Base-by-base conservation (phyloP, 1,284 basidiomycete genomes). In the Anthracocystis setariae region DNA sequence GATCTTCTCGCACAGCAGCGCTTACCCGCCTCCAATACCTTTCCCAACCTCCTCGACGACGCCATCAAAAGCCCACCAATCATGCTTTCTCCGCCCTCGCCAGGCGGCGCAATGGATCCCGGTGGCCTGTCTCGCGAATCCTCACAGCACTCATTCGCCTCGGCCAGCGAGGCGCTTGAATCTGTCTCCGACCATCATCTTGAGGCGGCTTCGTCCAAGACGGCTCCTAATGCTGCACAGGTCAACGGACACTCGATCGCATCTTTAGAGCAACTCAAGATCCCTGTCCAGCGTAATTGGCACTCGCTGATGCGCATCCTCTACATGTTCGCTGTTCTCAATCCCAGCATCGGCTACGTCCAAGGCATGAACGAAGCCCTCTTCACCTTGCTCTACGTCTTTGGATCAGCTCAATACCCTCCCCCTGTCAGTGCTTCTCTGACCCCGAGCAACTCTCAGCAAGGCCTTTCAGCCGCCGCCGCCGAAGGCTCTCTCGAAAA, bases 331-430 rank as follows among this genome's bases (percentile, higher is more conserved):
- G 77, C 81, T 17, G 55, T 80, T 3, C 74, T 82, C 38, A 81
- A 82, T 25, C 81, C 81, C 5, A 74, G 73, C 50, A 67, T 75
- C 1, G 80, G 79, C 21, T 81, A 81, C 42, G 72, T 82, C 3
- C 81, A 82, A 39, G 79, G 80, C n/a, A 76, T 82, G 79, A 69
- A 78, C 46, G 78, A 82, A 48, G 72, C 79, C 1, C 71, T 78
- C n/a, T 76, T 75, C 53, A 76, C 78, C 7, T 47, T 82, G 17
- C 57, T 81, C 25, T 77, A 72, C 39, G 76, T 75, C 3, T 62
- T 79, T 20, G 73, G 73, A 39, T 67, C 60, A 2, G 59, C 66
- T 10, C 55, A 54, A 18, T 64, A 59, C 40, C 49, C 62, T 4
- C n/a, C 59, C 0, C 13, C 52, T 0, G 43, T 29, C 13, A 40